Evolutionary conservation across 768 basidiomycete genomes (phyloP), one percentile per base, ranked within the genome.

Genomic region (Ramaria sp.): DNA sequence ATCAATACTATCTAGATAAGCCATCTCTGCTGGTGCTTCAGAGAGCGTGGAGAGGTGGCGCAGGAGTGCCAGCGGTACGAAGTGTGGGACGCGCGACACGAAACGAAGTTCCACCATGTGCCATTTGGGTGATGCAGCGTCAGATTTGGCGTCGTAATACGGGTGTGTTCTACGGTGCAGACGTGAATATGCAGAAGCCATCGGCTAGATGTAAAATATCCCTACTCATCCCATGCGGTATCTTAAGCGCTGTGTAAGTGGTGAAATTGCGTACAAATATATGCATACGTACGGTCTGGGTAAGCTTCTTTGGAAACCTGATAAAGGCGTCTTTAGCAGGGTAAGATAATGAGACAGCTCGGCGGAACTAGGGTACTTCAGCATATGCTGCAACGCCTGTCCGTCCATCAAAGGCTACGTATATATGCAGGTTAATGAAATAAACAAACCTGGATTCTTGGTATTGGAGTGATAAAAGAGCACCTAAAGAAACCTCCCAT

Each of bases 101-200:
- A 94, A 93, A 33, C 77, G 78, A 52, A 85, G 71, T 63, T 91
- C 84, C 37, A 93, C 88, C 93, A 97, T 97, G 73, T 77, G 93
- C 93, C 93, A 97, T 66, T 78, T 88, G 1, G 93, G 93, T 11
- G 82, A 74, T 3, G 76, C 75, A 63, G 82, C 63, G 56, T 90
- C 76, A 1, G 91, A 80, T 81, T 94, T 94, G 30, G 76, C 64
- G 62, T 91, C 88, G 62, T 78, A 90, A 67, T 91, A 91, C 3
- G 92, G 92, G 68, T 95, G 91, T 17, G 69, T 53, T 12, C 81
- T 82, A 57, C 47, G 31, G 31, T n/a, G 42, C 34, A 43, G 20
- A 38, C 34, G 22, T 37, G 46, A 54, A 45, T 22, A 45, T 10
- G 9, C 9, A 27, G 47, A 11, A 4, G 73, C 69, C 1, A 61